phyloP scores from a whole-genome alignment of 305 asterid genomes.

The Solanum chacoense region DNA sequence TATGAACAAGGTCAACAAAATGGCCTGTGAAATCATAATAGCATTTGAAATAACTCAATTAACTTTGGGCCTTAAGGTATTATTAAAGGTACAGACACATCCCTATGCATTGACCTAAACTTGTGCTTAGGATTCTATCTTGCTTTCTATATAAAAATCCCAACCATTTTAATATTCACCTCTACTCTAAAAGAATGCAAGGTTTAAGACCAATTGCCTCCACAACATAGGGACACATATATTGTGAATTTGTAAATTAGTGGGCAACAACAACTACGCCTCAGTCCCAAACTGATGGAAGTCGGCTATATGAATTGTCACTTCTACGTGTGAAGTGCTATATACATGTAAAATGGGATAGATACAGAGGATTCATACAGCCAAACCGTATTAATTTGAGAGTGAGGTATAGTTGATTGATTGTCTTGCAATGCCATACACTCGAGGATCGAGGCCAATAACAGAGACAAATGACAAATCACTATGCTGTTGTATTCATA shows the following conservation, averaged over 20 bases:
- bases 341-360: neutral
- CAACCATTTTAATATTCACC: neutral
- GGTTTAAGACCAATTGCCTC: neutral
- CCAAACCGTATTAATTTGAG: neutral
- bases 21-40: slow-evolving; percentile 2
- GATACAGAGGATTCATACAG: neutral
- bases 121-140: neutral
- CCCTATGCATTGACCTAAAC: slow-evolving; percentile 1
- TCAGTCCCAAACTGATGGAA: neutral
- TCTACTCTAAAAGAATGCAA: neutral
- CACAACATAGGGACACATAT: neutral
- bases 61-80: neutral
- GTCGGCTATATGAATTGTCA: neutral
- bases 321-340: neutral
- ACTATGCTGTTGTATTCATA: neutral
- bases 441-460: neutral
- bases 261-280: neutral
- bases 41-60: slow-evolving; percentile 1
- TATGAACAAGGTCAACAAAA: neutral
- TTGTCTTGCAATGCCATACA: neutral
- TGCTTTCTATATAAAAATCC: neutral
- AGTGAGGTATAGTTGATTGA: neutral
- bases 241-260: neutral
- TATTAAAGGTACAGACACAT: neutral
- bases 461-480: neutral